Evolutionary conservation across 208 protist species (phyloP).

Genomic region (Crithidia bombi): DNA sequence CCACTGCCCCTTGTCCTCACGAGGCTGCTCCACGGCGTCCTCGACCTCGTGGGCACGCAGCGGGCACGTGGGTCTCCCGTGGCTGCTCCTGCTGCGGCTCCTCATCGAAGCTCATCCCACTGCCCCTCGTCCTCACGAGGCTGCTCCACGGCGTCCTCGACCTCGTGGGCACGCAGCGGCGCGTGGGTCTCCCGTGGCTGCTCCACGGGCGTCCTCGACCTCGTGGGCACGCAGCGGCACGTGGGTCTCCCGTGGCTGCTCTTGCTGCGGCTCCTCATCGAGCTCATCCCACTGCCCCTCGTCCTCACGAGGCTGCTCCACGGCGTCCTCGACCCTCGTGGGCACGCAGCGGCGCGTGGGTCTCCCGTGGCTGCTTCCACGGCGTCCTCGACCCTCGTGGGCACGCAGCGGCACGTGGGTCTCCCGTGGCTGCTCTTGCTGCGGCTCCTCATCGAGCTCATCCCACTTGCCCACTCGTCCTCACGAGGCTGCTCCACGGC

Average conservation of each 20-base stretch:
- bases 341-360: neutral
- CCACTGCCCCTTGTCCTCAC: too few species aligned
- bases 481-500: too few species aligned
- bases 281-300: conserved; percentile 12
- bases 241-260: too few species aligned
- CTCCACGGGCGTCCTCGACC: neutral
- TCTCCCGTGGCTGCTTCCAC: too few species aligned
- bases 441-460: conserved; percentile 2
- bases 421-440: conserved; percentile 1
- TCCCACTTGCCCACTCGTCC: too few species aligned
- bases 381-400: too few species aligned
- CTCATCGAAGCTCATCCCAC: conserved; percentile 12
- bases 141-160: conserved; percentile 4
- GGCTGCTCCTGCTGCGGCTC: neutral
- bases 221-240: neutral
- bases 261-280: conserved; percentile 3
- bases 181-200: neutral
- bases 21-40: too few species aligned
- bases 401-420: neutral
- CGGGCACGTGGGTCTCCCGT: neutral
- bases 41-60: neutral
- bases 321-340: conserved; percentile 8
- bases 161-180: neutral
- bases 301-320: too few species aligned
- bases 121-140: too few species aligned